Percentiles rank a stretch among this genome's conserved stretches.
Conservation (phyloP, 805 yeast genomes). For the Schwanniomyces occidentalis region DNA sequence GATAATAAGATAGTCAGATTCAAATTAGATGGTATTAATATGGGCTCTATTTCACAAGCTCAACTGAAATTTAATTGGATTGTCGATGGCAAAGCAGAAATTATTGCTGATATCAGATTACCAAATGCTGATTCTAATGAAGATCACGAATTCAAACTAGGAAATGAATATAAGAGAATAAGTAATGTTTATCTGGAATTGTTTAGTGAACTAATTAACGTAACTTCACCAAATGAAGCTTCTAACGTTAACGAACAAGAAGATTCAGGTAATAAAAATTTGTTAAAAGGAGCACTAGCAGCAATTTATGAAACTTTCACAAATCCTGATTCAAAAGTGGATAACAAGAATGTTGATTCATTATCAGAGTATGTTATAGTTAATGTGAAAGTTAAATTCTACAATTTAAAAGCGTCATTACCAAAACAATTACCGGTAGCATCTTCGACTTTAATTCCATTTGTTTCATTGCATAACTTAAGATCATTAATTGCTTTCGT, state of each 20-base stretch:
- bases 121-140: conserved; percentile 47
- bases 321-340: conserved; percentile 11
- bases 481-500: conserved; percentile 62
- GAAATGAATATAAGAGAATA: conserved; percentile 20
- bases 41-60: conserved; percentile 31
- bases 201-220: conserved; percentile 24
- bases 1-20: conserved; percentile 32
- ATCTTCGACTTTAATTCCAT: conserved; percentile 49
- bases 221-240: conserved; percentile 12
- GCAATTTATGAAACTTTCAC: conserved; percentile 44
- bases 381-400: conserved; percentile 64
- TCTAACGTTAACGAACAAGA: conserved; percentile 5
- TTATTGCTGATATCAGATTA: conserved; percentile 70
- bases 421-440: conserved; percentile 54
- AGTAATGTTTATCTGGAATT: conserved; percentile 28
- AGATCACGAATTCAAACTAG: conserved; percentile 15
- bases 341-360: conserved; percentile 6
- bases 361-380: conserved; percentile 56
- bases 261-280: conserved; percentile 18
- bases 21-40: conserved; percentile 42
- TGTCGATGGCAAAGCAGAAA: conserved; percentile 66
- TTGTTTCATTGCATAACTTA: conserved; percentile 58
- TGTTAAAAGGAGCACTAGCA: conserved; percentile 40
- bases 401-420: conserved; percentile 57
- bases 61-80: conserved; percentile 67